phyloP scores from a whole-genome alignment of 2,329 filamentous ascomycete genomes.

The Knufia fluminis region DNA sequence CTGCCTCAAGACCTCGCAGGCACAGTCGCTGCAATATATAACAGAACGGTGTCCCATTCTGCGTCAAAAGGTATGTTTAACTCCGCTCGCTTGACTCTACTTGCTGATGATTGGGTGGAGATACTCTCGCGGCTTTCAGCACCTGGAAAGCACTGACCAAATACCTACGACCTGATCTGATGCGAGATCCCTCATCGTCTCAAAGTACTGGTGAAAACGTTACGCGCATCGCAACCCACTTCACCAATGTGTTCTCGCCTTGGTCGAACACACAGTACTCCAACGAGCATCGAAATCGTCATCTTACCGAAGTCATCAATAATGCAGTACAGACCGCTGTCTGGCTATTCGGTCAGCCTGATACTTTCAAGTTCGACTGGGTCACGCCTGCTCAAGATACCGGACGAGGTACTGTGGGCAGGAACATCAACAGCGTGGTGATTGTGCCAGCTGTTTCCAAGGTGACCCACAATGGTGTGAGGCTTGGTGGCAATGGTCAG shows the following conservation, averaged over 20 bases:
- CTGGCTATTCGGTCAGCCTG: conserved; percentile 13
- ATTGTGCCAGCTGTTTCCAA: background rate
- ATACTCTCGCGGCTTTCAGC: conserved; percentile 15
- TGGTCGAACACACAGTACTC: conserved; percentile 10
- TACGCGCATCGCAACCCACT: background rate
- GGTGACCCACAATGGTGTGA: background rate
- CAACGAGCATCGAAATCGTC: conserved; percentile 5
- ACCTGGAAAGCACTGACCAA: conserved; percentile 27
- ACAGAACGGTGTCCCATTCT: background rate
- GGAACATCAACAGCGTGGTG: background rate
- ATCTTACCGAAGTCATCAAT: conserved; percentile 11
- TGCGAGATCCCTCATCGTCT: background rate
- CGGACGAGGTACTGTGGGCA: background rate
- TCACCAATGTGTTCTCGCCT: conserved; percentile 10
- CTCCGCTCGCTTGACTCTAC: conserved; percentile 10
- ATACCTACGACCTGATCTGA: conserved; percentile 14
- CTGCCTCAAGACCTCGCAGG: conserved; percentile 9
- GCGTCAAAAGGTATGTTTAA: conserved; percentile 2
- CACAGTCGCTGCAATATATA: background rate
- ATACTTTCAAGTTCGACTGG: conserved; percentile 9
- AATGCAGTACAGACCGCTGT: conserved; percentile 6
- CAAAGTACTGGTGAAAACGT: background rate
- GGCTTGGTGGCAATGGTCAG: background rate
- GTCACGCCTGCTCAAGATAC: background rate
- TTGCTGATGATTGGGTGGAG: background rate